Evolutionary conservation across 345 rosid species (phyloP), one percentile per base, ranked within the genome.

Genomic region (Chamaenerion angustifolium): DNA sequence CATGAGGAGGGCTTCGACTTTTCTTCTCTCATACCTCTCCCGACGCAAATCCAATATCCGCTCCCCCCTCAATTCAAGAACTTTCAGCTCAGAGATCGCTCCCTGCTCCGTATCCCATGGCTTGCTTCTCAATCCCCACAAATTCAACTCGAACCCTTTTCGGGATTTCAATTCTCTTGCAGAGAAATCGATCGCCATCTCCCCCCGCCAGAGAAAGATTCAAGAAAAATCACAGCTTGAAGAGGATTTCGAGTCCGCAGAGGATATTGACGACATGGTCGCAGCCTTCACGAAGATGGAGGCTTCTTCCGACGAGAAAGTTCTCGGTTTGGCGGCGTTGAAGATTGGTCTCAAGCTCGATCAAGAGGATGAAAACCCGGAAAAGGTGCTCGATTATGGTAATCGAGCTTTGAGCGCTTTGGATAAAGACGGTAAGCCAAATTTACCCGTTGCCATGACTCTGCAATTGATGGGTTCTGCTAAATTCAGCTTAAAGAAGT

Each of bases 341-440:
- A 87, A 87, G 64, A 16, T 87, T 52, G 98, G 95, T 27, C 81
- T 87, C 15, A 82, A 82, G 66, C 89, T 92, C 64, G 89, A 92
- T 52, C 87, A 76, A 14, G 87, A 87, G 68, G 93, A 85, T 68
- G 83, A 74, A 51, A 82, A 82, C 75, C 93, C 93, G 41, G 69
- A 76, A 64, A 76, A 62, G 71, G 66, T 80, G 53, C 49, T 92
- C 11, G 67, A 71, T 62, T 84, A 74, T 59, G 93, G 88, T 41
- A 58, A 57, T 9, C 71, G 78, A 69, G 98, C 96, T 52, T 66
- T 84, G 64, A 72, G 66, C 58, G 75, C 65, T 6, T 77, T 84
- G 61, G 93, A 75, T 62, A 56, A 12, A 19, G 75, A 61, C 19
- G 82, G 63, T 40, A 58, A 65, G 47, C 85, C 85, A 44, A 70